Percentiles rank a stretch among this genome's conserved stretches.
Evolutionary conservation across 805 yeast species (phyloP).

Genomic region (Candida corydali): DNA sequence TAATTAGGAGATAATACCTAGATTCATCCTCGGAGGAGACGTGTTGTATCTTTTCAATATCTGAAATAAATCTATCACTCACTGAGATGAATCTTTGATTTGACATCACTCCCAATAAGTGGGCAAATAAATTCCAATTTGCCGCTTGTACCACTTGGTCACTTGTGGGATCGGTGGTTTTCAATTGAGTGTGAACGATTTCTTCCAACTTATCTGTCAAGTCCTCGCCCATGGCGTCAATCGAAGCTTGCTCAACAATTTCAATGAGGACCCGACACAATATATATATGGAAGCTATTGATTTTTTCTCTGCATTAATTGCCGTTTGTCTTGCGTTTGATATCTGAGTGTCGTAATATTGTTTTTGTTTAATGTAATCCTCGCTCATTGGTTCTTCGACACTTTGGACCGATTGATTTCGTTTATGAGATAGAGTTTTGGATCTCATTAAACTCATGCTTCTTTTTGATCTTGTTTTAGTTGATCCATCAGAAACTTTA

Average conservation of each 20-base stretch:
- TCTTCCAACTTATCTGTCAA: slow-evolving; percentile 84
- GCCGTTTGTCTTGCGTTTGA: slow-evolving; percentile 58
- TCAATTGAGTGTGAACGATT: slow-evolving; percentile 84
- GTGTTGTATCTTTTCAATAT: slow-evolving; percentile 63
- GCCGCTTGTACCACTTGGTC: slow-evolving; percentile 72
- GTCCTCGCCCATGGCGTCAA: slow-evolving; percentile 70
- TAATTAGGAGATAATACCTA: slow-evolving; percentile 66
- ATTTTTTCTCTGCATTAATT: slow-evolving; percentile 81
- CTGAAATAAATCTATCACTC: slow-evolving; percentile 90
- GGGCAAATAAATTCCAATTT: slow-evolving; percentile 91
- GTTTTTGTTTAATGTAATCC: slow-evolving; percentile 16
- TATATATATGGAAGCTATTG: slow-evolving; percentile 80
- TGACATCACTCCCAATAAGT: slow-evolving; percentile 86
- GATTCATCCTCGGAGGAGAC: slow-evolving; percentile 43
- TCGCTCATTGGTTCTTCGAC: not conserved
- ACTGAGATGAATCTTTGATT: slow-evolving; percentile 79
- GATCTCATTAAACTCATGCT: slow-evolving; percentile 38
- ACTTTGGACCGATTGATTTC: slow-evolving; percentile 39
- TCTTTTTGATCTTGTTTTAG: slow-evolving; percentile 29
- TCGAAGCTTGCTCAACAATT: slow-evolving; percentile 82
- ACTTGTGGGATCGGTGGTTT: slow-evolving; percentile 81
- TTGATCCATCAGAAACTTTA: slow-evolving; percentile 10
- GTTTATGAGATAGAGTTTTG: slow-evolving; percentile 39
- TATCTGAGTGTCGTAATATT: slow-evolving; percentile 28
- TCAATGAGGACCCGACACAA: slow-evolving; percentile 89